A percentile compares a stretch with the other conserved stretches of the same genome.
phyloP scores from a whole-genome alignment of 257 asterid species.

The Nicotiana otophora region DNA sequence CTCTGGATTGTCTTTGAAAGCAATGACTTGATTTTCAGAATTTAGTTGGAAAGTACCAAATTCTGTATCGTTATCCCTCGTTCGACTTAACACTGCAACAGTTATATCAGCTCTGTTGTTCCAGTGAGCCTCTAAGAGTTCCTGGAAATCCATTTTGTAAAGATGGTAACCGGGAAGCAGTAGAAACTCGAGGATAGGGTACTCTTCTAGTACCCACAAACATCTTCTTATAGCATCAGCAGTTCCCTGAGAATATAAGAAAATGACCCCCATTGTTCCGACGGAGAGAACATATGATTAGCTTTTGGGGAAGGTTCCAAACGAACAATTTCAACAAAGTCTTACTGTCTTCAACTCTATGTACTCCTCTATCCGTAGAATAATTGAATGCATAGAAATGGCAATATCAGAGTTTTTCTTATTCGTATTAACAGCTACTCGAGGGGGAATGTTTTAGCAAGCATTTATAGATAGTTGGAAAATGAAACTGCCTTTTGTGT shows the following conservation, averaged over 20 bases:
- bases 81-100: constrained; percentile 35
- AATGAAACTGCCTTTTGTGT: background rate
- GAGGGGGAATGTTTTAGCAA: background rate
- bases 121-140: constrained; percentile 49
- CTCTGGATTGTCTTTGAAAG: constrained; percentile 33
- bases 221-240: constrained; percentile 88
- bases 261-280: background rate
- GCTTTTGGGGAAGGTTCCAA: no score
- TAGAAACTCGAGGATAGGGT: constrained; percentile 47
- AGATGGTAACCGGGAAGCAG: constrained; percentile 89
- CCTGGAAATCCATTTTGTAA: constrained; percentile 75
- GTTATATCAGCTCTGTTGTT: constrained; percentile 48
- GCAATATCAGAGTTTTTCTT: background rate
- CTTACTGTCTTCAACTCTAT: background rate
- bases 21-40: constrained; percentile 38
- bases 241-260: constrained; percentile 48
- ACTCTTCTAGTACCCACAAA: constrained; percentile 71
- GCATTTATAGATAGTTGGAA: background rate
- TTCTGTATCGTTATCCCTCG: constrained; percentile 31
- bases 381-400: background rate
- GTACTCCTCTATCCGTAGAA: background rate
- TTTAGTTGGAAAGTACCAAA: constrained; percentile 47
- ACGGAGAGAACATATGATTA: background rate
- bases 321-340: background rate
- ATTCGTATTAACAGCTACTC: background rate